Percentiles rank a stretch among this genome's conserved stretches.
These are phyloP conservation scores for Apostasia ramifera DNA, from an alignment of 106 monocot species.

Conservation along the genomic window DNA sequence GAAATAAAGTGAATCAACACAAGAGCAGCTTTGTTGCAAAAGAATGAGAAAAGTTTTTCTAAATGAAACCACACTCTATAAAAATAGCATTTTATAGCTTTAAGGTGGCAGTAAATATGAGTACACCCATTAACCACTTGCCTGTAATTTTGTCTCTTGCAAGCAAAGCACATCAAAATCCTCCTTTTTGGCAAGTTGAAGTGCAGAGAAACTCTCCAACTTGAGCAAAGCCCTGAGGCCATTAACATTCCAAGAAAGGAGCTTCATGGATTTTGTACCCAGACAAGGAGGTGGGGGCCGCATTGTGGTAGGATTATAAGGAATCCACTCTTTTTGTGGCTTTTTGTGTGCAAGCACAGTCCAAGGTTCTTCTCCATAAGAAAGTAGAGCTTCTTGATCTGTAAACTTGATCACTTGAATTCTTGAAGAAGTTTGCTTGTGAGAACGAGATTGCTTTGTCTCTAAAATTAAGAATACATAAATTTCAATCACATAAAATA, in stretches of 20 bases:
- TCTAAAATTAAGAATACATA: constrained; percentile 13
- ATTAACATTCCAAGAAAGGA: constrained; percentile 98
- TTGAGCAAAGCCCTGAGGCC: constrained; percentile 88
- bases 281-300: constrained; percentile 51
- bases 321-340: constrained; percentile 68
- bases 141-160: constrained; percentile 98
- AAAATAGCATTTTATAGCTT: too few species aligned
- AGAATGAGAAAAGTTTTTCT: neutral
- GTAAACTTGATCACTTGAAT: neutral
- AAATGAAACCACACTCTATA: neutral
- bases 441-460: constrained; percentile 5
- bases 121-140: constrained; percentile 6
- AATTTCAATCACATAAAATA: neutral
- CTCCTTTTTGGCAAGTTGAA: constrained; percentile 72
- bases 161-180: constrained; percentile 91
- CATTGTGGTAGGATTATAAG: constrained; percentile 82
- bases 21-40: neutral
- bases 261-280: constrained; percentile 50
- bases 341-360: constrained; percentile 84
- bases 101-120: neutral
- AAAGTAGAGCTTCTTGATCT: constrained; percentile 7
- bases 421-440: constrained; percentile 8
- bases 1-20: neutral
- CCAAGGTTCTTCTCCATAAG: constrained; percentile 63
- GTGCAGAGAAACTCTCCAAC: constrained; percentile 38